Evolutionary conservation across 192 early-diverging fungal genomes (phyloP), one percentile per base, ranked within the genome.

Genomic region (Mortierella claussenii): DNA sequence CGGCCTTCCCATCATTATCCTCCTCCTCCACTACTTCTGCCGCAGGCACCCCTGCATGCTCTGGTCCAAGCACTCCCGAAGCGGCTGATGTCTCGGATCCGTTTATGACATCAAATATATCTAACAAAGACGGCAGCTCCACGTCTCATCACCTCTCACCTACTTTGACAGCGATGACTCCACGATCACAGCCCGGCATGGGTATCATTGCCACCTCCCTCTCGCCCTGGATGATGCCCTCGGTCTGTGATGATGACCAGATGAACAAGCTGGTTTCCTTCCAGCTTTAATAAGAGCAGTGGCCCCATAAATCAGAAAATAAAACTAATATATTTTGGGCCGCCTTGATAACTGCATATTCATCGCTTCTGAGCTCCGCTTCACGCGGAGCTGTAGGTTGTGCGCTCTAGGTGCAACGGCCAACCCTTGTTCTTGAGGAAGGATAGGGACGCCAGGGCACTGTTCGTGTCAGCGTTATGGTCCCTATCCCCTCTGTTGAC

Each of bases 251-350:
- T 34, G 73, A 76, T 10, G 73, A 76, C 28, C 73, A 76, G 15
- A 76, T 76, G 73, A 76, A 76, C 53, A 76, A 76, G 47, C 40
- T 76, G 33, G 73, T 76, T 31, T 76, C 73, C 23, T 76, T 76
- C 46, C 63, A 76, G 44, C 56, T 76, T 30, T 30, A 53, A 53
- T 53, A 53, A 32, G n/a, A n/a, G n/a, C n/a, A n/a, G n/a, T n/a
- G n/a, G n/a, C n/a, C n/a, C n/a, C n/a, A n/a, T n/a, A n/a, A n/a
- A n/a, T n/a, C n/a, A n/a, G n/a, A n/a, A n/a, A n/a, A n/a, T n/a
- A n/a, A n/a, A n/a, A n/a, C n/a, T n/a, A n/a, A n/a, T n/a, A n/a
- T n/a, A n/a, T n/a, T n/a, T n/a, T n/a, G n/a, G n/a, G n/a, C n/a
- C n/a, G n/a, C n/a, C n/a, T n/a, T n/a, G n/a, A n/a, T n/a, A n/a